These are phyloP conservation scores for Rugiboletus extremiorientalis DNA, from an alignment of 1,284 basidiomycete genomes.

Conservation along the genomic window DNA sequence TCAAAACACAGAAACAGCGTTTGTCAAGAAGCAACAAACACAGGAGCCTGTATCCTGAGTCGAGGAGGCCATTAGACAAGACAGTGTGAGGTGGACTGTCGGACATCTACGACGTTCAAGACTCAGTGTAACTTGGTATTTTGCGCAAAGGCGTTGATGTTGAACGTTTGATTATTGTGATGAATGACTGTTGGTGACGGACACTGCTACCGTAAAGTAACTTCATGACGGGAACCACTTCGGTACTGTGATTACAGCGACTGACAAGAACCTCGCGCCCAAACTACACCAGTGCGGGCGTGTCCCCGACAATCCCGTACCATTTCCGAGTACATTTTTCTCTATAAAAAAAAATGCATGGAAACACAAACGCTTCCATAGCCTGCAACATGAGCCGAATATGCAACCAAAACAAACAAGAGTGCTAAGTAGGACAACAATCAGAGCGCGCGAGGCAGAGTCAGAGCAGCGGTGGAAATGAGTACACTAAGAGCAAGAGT, in stretches of 20 bases:
- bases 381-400: constrained; percentile 3
- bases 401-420: constrained; percentile 17
- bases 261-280: too few species aligned
- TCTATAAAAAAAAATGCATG: constrained; percentile 4
- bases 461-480: not conserved
- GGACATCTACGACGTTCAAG: constrained; percentile 17
- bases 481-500: not conserved
- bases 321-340: constrained; percentile 4
- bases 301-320: not conserved
- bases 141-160: not conserved
- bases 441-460: not conserved
- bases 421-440: constrained; percentile 1
- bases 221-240: too few species aligned
- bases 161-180: not conserved
- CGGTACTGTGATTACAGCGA: too few species aligned
- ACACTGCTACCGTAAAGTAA: not conserved
- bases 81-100: not conserved
- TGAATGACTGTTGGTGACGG: too few species aligned
- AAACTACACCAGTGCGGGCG: too few species aligned
- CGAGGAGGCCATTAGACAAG: constrained; percentile 2
- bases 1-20: constrained; percentile 64
- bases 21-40: constrained; percentile 48
- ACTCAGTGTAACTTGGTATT: not conserved
- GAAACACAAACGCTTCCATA: constrained; percentile 20
- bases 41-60: constrained; percentile 6